Base-by-base conservation (phyloP, 2,329 filamentous ascomycete genomes). In the Tolypocladium paradoxum region DNA sequence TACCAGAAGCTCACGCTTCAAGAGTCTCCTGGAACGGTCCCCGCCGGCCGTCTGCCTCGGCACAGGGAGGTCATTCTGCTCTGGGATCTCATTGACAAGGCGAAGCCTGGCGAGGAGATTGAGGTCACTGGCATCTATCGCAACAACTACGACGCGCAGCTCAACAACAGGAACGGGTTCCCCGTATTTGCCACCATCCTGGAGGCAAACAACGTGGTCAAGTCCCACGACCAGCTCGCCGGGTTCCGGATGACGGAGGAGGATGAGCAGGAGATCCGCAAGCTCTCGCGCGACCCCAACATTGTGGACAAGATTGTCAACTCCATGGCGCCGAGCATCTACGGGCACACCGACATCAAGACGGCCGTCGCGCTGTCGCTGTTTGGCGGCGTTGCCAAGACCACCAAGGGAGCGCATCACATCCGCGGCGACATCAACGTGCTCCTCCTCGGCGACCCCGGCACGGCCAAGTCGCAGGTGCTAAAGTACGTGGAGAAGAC, bases 371-470 rank as follows among this genome's bases (percentile, higher is more conserved):
- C 93, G 0, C 77, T 97, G 33, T 96, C 91, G 0, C 80, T 99
- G 0, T 97, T 99, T 61, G 93, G 93, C 43, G 93, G 93, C 64
- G 91, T 97, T 24, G 87, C 88, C 64, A 99, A 99, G 73, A 83
- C 82, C 53, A 87, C 90, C n/a, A 87, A 86, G 65, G 93, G 92
- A 55, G 86, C 86, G 57, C 92, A 95, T 71, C 84, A 87, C 33
- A 90, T 99, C 57, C 87, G 93, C 76, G 93, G 93, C 57, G 93
- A 99, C 69, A 99, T 99, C 77, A 99, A 99, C 66, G 89, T 99
- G 4, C 79, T 99, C 6, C 83, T 99, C 1, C 86, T 99, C 12
- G 93, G 93, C 73, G 93, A 99, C 64, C 93, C 93, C 0, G 93
- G 93, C 76, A 99, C 93, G 2, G 93, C 93, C 62, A 99, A 99